phyloP scores from a whole-genome alignment of 2,329 filamentous ascomycete genomes.

The Aspergillus fijiensis region DNA sequence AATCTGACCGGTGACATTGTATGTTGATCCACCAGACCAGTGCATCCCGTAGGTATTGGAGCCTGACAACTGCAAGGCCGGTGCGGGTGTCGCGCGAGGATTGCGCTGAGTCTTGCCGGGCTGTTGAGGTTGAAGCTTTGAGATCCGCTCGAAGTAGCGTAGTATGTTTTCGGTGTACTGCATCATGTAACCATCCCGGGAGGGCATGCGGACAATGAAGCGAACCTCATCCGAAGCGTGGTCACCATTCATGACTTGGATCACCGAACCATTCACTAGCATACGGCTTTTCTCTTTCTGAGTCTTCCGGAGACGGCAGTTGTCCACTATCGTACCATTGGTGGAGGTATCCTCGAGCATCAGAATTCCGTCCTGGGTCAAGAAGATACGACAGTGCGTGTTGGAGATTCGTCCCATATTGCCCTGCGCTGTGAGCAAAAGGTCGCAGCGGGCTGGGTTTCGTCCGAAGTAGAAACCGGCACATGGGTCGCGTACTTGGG shows the following conservation, averaged over 20 bases:
- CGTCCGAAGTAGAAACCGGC: slow-evolving; percentile 86
- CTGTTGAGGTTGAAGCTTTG: slow-evolving; percentile 21
- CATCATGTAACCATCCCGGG: slow-evolving; percentile 66
- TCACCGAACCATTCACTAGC: slow-evolving; percentile 69
- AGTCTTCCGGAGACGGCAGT: slow-evolving; percentile 60
- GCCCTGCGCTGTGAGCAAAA: slow-evolving; percentile 67
- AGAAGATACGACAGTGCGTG: slow-evolving; percentile 89
- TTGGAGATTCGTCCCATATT: slow-evolving; percentile 78
- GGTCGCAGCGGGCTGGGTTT: slow-evolving; percentile 69
- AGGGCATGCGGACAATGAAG: slow-evolving; percentile 84
- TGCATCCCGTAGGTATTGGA: slow-evolving; percentile 63
- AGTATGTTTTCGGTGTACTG: slow-evolving; percentile 68
- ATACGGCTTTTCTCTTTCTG: slow-evolving; percentile 57
- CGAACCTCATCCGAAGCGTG: slow-evolving; percentile 61
- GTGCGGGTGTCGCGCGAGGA: slow-evolving; percentile 23
- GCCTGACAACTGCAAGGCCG: slow-evolving; percentile 35
- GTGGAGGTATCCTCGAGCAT: slow-evolving; percentile 94
- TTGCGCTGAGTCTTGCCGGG: slow-evolving; percentile 24
- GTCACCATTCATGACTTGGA: slow-evolving; percentile 62
- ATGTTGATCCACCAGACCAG: slow-evolving; percentile 77
- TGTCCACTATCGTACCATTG: slow-evolving; percentile 91
- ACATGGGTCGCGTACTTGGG: slow-evolving; percentile 64
- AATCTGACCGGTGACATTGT: slow-evolving; percentile 78
- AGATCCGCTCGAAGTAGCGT: slow-evolving; percentile 58
- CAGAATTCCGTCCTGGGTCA: slow-evolving; percentile 79